Base-by-base conservation (phyloP, 192 early-diverging fungal species). In the Spizellomyces sp. region DNA sequence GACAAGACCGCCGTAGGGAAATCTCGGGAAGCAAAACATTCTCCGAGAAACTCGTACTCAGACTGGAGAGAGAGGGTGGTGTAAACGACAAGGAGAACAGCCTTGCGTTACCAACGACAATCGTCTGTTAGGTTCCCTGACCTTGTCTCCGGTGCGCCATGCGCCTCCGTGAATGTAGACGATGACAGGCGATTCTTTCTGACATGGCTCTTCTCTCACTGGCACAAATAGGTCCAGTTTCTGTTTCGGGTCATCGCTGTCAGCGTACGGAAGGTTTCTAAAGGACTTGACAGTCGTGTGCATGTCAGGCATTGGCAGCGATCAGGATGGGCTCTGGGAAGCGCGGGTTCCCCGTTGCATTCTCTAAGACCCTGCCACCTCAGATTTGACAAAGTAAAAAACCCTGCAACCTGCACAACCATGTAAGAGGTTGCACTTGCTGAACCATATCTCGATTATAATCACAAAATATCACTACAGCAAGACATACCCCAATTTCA, bases 121-220 rank as follows among this genome's bases (percentile, higher is more conserved):
- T 56, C n/a, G n/a, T 19, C n/a, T 56, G 36, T 42, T 14, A 42
- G 45, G 41, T 46, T 47, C n/a, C 36, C 60, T 56, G 9, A 58
- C 52, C 73, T 93, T 94, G 75, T 93, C 91, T 55, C 90, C 91
- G 0, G 87, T 80, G 5, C 90, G 81, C 95, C 95, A 97, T 12
- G 93, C 91, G 4, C 95, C 95, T 19, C 95, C 94, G 76, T 94
- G 92, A 15, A 94, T 71, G 77, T 88, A 92, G 6, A 95, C 82
- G 3, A 90, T 69, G 15, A 93, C 71, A 3, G 90, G 88, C 8
- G 12, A 8, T 8, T 56, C 8, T 21, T 9, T 4, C 50, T 56
- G 46, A 17, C 12, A 10, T 10, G 48, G 66, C n/a, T 42, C 9
- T 21, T 65, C 10, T 45, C 17, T 48, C 15, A 36, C 62, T n/a